Evolutionary conservation across 1,284 basidiomycete species (phyloP).

Genomic region (Ceratobasidium theobromae): DNA sequence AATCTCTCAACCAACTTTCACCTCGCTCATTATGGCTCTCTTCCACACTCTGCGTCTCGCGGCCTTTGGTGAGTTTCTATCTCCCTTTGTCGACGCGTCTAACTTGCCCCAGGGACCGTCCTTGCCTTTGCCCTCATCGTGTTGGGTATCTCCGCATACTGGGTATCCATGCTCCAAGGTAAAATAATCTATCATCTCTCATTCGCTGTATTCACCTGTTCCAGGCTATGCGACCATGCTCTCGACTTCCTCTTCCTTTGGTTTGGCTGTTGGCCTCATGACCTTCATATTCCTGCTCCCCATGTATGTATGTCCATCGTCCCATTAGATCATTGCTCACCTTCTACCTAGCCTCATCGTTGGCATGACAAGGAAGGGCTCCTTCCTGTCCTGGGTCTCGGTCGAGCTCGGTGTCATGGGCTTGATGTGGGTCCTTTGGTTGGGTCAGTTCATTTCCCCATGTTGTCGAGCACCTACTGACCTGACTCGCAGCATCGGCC

Average conservation of each 20-base stretch:
- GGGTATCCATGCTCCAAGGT: slow-evolving; percentile 5
- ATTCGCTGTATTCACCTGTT: too few species aligned
- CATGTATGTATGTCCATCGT: too few species aligned
- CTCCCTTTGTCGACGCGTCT: background rate
- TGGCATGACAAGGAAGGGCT: slow-evolving; percentile 16
- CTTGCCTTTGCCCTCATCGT: slow-evolving; percentile 26
- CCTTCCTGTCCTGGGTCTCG: slow-evolving; percentile 27
- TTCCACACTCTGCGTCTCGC: slow-evolving; percentile 1
- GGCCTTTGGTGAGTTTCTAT: background rate
- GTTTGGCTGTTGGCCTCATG: slow-evolving; percentile 5
- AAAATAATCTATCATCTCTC: too few species aligned
- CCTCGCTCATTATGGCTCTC: slow-evolving; percentile 5
- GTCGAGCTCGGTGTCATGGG: slow-evolving; percentile 30
- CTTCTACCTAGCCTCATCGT: slow-evolving; percentile 11
- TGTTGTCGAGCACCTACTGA: background rate
- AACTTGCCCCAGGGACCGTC: background rate
- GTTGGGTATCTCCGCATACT: slow-evolving; percentile 27
- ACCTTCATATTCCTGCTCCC: slow-evolving; percentile 19
- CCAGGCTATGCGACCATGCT: background rate
- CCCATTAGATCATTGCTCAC: background rate
- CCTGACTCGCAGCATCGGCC: slow-evolving; percentile 7
- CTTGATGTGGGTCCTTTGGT: slow-evolving; percentile 34
- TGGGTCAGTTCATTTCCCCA: slow-evolving; percentile 16
- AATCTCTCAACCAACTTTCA: background rate
- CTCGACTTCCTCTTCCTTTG: slow-evolving; percentile 15